Evolutionary conservation across 2,329 filamentous ascomycete genomes (phyloP), one percentile per base, ranked within the genome.

Genomic region (Fusarium sp.): DNA sequence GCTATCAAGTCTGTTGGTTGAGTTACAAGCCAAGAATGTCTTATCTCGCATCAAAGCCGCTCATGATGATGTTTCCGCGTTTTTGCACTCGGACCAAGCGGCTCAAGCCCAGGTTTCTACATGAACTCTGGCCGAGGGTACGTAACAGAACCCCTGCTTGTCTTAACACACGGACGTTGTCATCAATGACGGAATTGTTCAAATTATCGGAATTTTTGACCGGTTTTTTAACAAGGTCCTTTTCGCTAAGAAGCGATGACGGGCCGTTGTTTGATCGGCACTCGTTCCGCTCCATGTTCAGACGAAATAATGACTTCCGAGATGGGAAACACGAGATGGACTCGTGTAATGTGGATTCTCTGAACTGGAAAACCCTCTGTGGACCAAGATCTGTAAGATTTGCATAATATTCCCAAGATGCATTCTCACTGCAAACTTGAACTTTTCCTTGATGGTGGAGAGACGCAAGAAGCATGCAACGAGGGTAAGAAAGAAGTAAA

Each of bases 231-330:
- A 14, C 35, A 37, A 37, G 47, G 47, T 8, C 27, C 20, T 30
- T 25, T 38, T 63, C 17, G 40, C 20, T 12, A 52, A 33, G 30
- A 63, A 57, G 37, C 37, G 58, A 56, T 14, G 14, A 32, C 63
- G 69, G 63, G 57, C 69, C 69, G 67, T 52, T 63, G 69, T 59
- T 71, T 67, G 67, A 71, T 71, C 62, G 60, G 47, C 57, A n/a
- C 40, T 65, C 56, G 54, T 43, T 59, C 45, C 54, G 56, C 57
- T 66, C 45, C 35, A 11, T n/a, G 45, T 20, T 40, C 14, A 33
- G 60, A 38, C n/a, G 43, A 40, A 32, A 35, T 3, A 0, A 47
- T 6, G 27, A 20, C 22, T 35, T 37, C 27, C 32, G 56, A 32
- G 14, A 56, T n/a, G 35, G 61, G 61, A 5, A 50, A 37, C 12